Conservation (phyloP, 352 stramenopile genomes). For the Saprolegnia parasitica region DNA sequence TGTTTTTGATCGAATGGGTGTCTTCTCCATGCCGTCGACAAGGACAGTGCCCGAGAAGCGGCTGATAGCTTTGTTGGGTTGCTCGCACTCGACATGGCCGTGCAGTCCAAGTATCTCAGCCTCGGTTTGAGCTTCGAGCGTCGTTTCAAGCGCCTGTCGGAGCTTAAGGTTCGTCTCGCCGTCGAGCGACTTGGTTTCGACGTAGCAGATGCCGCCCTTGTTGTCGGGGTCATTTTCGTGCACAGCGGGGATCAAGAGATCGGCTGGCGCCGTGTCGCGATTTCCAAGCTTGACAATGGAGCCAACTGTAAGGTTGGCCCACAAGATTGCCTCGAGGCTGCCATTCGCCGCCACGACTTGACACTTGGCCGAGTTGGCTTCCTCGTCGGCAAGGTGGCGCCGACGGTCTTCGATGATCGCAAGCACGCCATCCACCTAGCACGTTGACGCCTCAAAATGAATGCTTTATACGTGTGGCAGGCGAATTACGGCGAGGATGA, state of each 20-base stretch:
- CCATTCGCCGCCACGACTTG: constrained; percentile 82
- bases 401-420: constrained; percentile 89
- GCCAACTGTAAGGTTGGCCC: no score
- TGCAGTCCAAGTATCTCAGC: constrained; percentile 37
- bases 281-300: constrained; percentile 36
- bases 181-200: constrained; percentile 90
- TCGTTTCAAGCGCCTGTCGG: constrained; percentile 66
- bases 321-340: not conserved
- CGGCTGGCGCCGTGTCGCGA: constrained; percentile 76
- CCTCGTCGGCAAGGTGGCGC: constrained; percentile 80
- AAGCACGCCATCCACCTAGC: constrained; percentile 80
- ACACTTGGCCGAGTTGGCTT: constrained; percentile 83
- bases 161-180: constrained; percentile 93
- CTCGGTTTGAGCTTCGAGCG: constrained; percentile 19
- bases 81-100: constrained; percentile 63
- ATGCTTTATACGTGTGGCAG: constrained; percentile 90
- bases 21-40: constrained; percentile 51
- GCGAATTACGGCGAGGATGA: constrained; percentile 92
- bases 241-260: constrained; percentile 81
- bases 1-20: constrained; percentile 67
- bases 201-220: constrained; percentile 82
- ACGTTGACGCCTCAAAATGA: constrained; percentile 59
- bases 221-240: constrained; percentile 65
- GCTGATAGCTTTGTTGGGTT: constrained; percentile 88
- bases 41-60: constrained; percentile 86